Evolutionary conservation across 2,329 filamentous ascomycete genomes (phyloP).

Genomic region (Cladorrhinum sp.): DNA sequence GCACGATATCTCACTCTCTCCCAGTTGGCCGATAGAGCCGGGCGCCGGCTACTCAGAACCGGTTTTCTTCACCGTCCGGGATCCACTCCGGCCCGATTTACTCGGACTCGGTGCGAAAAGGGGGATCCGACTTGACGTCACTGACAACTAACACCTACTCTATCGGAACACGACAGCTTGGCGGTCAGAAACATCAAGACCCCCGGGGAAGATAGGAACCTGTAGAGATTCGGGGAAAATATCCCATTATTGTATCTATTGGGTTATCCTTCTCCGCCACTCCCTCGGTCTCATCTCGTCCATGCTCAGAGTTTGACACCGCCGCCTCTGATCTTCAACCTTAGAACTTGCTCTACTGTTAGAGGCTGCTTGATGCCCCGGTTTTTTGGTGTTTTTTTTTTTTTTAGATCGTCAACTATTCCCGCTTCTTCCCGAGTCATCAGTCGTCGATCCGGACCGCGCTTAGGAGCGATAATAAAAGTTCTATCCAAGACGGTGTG

Average conservation of each 20-base stretch:
- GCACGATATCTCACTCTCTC: background rate
- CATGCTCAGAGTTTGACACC: background rate
- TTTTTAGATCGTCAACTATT: background rate
- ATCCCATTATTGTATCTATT: background rate
- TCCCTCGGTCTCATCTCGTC: background rate
- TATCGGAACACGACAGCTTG: background rate
- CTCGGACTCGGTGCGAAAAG: background rate
- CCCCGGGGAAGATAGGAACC: too few species aligned
- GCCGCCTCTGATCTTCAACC: constrained; percentile 1
- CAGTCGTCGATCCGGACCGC: background rate
- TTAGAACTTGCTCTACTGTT: background rate
- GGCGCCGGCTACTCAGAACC: background rate
- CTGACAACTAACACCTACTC: background rate
- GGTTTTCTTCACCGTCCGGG: background rate
- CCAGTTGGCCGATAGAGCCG: background rate
- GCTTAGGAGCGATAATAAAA: background rate
- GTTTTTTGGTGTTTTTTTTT: too few species aligned
- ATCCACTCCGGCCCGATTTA: background rate
- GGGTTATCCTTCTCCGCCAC: background rate
- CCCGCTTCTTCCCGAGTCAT: background rate
- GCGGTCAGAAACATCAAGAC: background rate
- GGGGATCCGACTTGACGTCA: background rate
- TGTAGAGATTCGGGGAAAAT: background rate
- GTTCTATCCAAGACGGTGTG: background rate
- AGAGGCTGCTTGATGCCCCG: background rate